A percentile compares a stretch with the other conserved stretches of the same genome.
Evolutionary conservation across 345 rosid species (phyloP).

Genomic region (Sisymbrium altissimum): DNA sequence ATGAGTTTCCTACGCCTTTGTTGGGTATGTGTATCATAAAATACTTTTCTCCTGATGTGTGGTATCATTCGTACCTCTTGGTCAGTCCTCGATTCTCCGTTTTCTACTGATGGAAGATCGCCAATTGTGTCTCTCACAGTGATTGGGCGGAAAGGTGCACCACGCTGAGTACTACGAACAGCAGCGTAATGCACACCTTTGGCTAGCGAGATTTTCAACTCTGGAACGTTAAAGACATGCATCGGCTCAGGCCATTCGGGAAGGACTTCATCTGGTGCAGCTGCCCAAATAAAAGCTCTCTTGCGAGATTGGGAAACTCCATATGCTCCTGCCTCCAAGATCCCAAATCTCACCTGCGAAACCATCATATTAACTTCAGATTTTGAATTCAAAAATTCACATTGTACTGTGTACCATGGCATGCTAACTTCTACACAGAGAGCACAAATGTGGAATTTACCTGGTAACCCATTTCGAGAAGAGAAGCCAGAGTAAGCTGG

Average conservation of each 20-base stretch:
- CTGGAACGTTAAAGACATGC: constrained; percentile 73
- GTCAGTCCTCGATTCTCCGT: constrained; percentile 55
- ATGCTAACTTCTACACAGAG: neutral
- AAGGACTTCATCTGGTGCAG: constrained; percentile 73
- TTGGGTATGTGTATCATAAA: neutral
- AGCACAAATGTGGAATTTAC: constrained; percentile 17
- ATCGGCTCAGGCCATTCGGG: constrained; percentile 99
- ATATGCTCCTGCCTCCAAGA: constrained; percentile 87
- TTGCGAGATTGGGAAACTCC: constrained; percentile 91
- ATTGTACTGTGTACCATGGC: neutral
- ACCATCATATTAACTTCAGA: neutral
- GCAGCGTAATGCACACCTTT: constrained; percentile 57
- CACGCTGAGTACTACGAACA: constrained; percentile 62
- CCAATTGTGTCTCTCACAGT: constrained; percentile 92
- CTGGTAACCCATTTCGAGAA: constrained; percentile 60
- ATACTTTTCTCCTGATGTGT: constrained; percentile 3
- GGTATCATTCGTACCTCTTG: constrained; percentile 52
- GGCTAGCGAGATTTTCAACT: constrained; percentile 56
- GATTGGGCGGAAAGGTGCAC: constrained; percentile 89
- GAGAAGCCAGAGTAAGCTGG: constrained; percentile 66
- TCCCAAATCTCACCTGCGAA: constrained; percentile 82
- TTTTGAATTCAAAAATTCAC: neutral
- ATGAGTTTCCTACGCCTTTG: too few species aligned
- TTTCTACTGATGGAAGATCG: constrained; percentile 71
- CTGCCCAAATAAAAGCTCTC: constrained; percentile 93